Conservation (phyloP, 495 filamentous ascomycete genomes). For the Lichina pygmaea region DNA sequence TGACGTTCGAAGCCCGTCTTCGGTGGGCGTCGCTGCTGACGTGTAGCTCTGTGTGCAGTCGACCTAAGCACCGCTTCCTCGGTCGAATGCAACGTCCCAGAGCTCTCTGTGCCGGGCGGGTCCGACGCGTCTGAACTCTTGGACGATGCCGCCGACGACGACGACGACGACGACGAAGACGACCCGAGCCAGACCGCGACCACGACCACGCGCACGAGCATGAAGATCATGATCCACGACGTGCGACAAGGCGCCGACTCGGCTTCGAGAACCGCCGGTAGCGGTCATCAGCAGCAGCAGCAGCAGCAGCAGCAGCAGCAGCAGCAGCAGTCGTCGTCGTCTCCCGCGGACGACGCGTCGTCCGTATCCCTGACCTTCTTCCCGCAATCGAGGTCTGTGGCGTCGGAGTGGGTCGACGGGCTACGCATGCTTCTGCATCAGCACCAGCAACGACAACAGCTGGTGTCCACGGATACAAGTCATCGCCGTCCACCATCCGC, state of each 20-base stretch:
- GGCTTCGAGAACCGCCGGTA: neutral
- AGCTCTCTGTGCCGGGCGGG: conserved; percentile 8
- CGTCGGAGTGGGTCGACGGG: conserved; percentile 92
- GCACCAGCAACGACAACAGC: neutral
- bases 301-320: neutral
- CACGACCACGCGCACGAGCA: conserved; percentile 12
- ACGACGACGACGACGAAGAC: too few species aligned
- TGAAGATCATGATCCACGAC: conserved; percentile 76
- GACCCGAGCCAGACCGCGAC: conserved; percentile 4
- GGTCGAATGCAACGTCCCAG: conserved; percentile 61
- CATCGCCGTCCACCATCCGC: neutral
- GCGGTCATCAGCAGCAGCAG: neutral
- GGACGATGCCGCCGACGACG: conserved; percentile 17
- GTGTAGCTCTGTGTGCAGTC: conserved; percentile 13
- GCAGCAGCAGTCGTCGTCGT: neutral
- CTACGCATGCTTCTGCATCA: conserved; percentile 87
- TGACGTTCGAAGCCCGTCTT: neutral
- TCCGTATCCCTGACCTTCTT: conserved; percentile 46
- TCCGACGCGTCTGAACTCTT: conserved; percentile 14
- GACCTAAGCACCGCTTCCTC: conserved; percentile 76
- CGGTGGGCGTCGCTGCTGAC: too few species aligned
- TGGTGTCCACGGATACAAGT: neutral
- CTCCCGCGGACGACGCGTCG: neutral
- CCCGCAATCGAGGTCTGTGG: conserved; percentile 53
- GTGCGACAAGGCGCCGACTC: neutral